Evolutionary conservation across 495 filamentous ascomycete genomes (phyloP).

Genomic region (Daldinia childiae): DNA sequence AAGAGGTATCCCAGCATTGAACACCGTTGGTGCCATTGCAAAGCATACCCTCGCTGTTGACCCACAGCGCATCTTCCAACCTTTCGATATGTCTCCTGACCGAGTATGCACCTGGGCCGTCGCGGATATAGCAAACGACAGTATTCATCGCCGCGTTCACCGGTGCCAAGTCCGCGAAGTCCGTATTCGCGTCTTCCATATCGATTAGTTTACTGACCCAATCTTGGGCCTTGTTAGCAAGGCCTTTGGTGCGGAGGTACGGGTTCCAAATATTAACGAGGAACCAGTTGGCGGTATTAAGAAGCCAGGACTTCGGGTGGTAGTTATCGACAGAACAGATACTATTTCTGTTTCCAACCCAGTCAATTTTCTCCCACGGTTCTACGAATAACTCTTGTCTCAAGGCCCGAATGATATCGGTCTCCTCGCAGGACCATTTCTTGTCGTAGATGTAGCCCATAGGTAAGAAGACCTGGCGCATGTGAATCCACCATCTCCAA

Average conservation of each 20-base stretch:
- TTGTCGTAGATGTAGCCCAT: conserved; percentile 92
- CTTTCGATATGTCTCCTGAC: conserved; percentile 83
- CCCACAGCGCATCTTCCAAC: conserved; percentile 87
- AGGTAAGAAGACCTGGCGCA: conserved; percentile 89
- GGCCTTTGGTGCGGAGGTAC: conserved; percentile 65
- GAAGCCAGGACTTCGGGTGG: conserved; percentile 86
- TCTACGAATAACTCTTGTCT: conserved; percentile 87
- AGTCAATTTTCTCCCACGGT: conserved; percentile 80
- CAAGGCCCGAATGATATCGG: conserved; percentile 73
- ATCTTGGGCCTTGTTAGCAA: conserved; percentile 74
- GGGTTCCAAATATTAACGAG: conserved; percentile 83
- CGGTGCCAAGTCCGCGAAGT: conserved; percentile 85
- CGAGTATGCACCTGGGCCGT: conserved; percentile 79
- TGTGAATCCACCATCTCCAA: conserved; percentile 99
- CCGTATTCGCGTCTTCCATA: conserved; percentile 91
- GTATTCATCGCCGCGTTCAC: conserved; percentile 91
- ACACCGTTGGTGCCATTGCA: conserved; percentile 97
- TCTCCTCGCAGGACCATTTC: conserved; percentile 75
- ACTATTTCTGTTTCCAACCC: conserved; percentile 78
- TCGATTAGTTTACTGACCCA: conserved; percentile 77
- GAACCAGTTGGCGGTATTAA: conserved; percentile 78
- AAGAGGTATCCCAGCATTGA: conserved; percentile 95
- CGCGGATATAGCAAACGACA: conserved; percentile 81
- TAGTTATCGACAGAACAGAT: conserved; percentile 87
- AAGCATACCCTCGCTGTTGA: conserved; percentile 91